Base-by-base conservation (phyloP, 495 filamentous ascomycete species). In the Pyronema domesticum region DNA sequence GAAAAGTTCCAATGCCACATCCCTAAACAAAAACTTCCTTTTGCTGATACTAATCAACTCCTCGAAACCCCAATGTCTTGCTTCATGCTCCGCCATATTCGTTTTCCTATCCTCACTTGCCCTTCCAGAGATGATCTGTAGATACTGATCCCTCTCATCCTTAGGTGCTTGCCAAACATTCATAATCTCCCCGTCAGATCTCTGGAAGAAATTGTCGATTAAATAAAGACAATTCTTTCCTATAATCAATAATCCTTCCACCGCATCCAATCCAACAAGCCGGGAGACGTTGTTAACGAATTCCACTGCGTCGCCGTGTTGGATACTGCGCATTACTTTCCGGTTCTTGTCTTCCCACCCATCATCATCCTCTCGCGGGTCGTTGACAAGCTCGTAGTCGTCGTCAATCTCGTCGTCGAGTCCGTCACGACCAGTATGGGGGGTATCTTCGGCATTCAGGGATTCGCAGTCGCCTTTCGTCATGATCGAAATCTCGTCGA, bases 21-120 rank as follows among this genome's bases (percentile, higher is more conserved):
- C 91, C 19, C 91, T 83, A 68, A 95, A 95, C 0, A 98, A 72
- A 68, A 95, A 98, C 19, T 89, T 80, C 11, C 91, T 77, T 68
- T 96, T 96, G 11, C 89, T 95, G n/a, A 95, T 83, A 68, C 89
- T 96, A 58, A 95, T 82, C 50, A 95, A 76, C 63, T 95, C 91
- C 18, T 80, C 79, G 86, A 89, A 95, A 56, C 80, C 83, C 93
- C 91, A 98, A 67, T 82, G 83, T 58, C 89, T 74, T 7, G 85
- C 83, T 58, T 86, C 83, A 60, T 89, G 83, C 47, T 91, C 85
- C 40, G 62, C 72, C 39, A 14, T 35, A 57, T 70, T 69, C 0
- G 69, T 70, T 57, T 74, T 79, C 44, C 67, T 64, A 36, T 85
- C 80, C 48, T 71, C 71, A 7, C 79, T 71, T 62, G 89, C 84